A percentile compares a stretch with the other conserved stretches of the same genome.
These are phyloP conservation scores for Lasiodiplodia theobromae DNA, from an alignment of 2,329 filamentous ascomycete genomes.

Conservation along the genomic window DNA sequence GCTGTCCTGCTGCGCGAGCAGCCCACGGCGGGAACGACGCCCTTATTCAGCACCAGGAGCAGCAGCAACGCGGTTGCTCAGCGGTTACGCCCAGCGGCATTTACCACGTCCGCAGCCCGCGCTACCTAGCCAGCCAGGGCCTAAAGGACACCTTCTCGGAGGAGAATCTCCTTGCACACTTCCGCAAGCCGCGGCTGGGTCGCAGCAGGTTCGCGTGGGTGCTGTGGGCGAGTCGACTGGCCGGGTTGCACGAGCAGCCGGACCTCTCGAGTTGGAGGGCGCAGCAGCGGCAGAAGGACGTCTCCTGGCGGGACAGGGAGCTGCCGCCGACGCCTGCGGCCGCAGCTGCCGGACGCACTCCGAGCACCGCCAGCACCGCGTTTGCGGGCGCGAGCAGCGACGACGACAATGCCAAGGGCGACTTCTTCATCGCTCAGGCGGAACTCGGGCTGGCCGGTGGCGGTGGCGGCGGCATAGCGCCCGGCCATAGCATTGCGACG, in stretches of 20 bases:
- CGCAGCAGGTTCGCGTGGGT: conserved; percentile 46
- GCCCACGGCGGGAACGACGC: not conserved
- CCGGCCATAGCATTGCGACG: conserved; percentile 34
- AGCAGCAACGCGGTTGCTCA: not conserved
- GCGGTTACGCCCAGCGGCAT: conserved; percentile 10
- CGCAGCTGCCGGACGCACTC: not conserved
- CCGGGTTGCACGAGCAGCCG: conserved; percentile 32
- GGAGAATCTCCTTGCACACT: conserved; percentile 43
- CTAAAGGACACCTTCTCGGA: conserved; percentile 45
- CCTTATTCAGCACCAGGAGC: not conserved
- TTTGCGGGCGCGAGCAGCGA: not conserved
- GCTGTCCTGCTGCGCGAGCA: conserved; percentile 13
- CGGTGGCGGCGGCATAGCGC: not conserved
- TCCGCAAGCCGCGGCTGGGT: conserved; percentile 38
- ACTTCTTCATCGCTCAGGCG: not conserved
- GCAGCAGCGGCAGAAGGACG: not conserved
- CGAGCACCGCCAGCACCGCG: conserved; percentile 11
- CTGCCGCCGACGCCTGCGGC: conserved; percentile 4
- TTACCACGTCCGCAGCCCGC: conserved; percentile 33
- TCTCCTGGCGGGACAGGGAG: not conserved
- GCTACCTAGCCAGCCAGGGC: conserved; percentile 39
- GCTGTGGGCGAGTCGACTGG: conserved; percentile 47
- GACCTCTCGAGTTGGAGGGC: not conserved
- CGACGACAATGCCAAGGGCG: conserved; percentile 7
- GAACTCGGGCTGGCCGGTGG: conserved; percentile 18